These are phyloP conservation scores for Phlebiopsis gigantea DNA, from an alignment of 768 basidiomycete genomes.

Conservation along the genomic window DNA sequence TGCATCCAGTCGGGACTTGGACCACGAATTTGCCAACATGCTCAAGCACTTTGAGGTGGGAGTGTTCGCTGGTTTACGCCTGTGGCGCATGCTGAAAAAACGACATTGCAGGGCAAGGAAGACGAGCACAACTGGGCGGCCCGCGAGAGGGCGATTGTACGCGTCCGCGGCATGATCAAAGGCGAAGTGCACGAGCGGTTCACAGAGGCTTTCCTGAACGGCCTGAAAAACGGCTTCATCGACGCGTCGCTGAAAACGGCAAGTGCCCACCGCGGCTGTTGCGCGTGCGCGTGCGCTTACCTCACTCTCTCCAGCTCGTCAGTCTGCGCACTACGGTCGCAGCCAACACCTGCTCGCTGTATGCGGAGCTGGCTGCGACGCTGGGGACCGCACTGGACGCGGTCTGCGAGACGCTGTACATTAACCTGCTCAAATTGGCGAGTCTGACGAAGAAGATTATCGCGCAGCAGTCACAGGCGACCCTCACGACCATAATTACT, in stretches of 20 bases:
- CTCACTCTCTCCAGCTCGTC: slow-evolving; percentile 51
- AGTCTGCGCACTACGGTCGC: slow-evolving; percentile 92
- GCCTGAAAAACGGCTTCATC: slow-evolving; percentile 72
- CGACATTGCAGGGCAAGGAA: slow-evolving; percentile 72
- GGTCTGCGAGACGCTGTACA: slow-evolving; percentile 70
- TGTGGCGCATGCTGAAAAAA: background rate
- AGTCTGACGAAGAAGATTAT: slow-evolving; percentile 90
- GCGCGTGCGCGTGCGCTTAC: background rate
- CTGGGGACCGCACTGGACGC: slow-evolving; percentile 72
- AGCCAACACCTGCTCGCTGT: slow-evolving; percentile 69
- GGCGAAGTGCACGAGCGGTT: slow-evolving; percentile 77
- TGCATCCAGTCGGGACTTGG: slow-evolving; percentile 80
- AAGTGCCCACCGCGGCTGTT: slow-evolving; percentile 1
- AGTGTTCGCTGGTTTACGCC: background rate
- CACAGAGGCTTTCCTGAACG: slow-evolving; percentile 65
- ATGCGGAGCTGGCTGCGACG: slow-evolving; percentile 63
- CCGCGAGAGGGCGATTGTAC: slow-evolving; percentile 71
- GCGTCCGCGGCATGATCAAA: slow-evolving; percentile 85
- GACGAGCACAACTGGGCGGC: slow-evolving; percentile 93
- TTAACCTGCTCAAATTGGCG: slow-evolving; percentile 80
- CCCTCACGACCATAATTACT: slow-evolving; percentile 61
- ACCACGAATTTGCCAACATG: slow-evolving; percentile 80
- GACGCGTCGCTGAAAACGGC: slow-evolving; percentile 81
- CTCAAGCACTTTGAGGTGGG: slow-evolving; percentile 72
- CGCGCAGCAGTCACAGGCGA: slow-evolving; percentile 78